phyloP scores from a whole-genome alignment of 306 rosid species.

The Citrullus colocynthis region DNA sequence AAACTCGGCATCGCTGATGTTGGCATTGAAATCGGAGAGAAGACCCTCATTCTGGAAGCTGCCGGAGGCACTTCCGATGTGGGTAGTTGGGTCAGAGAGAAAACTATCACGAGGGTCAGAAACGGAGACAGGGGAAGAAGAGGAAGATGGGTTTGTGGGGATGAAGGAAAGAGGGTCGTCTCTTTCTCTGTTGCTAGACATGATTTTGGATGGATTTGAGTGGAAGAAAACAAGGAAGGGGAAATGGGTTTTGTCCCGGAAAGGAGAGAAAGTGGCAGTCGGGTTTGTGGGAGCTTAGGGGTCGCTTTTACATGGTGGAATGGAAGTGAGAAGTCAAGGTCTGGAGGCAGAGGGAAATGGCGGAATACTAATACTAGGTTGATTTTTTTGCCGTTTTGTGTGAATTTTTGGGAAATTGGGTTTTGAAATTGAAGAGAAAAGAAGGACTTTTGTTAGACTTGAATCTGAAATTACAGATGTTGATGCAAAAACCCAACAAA shows the following conservation, averaged over 20 bases:
- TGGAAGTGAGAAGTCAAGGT: background rate
- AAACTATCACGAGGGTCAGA: conserved; percentile 65
- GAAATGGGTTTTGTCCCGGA: background rate
- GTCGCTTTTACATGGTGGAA: background rate
- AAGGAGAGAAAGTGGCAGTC: background rate
- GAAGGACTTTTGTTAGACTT: background rate
- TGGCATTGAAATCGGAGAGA: conserved; percentile 13
- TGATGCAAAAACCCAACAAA: too few relatives aligned
- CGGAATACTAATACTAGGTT: background rate
- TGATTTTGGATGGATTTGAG: background rate
- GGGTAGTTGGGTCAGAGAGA: conserved; percentile 53
- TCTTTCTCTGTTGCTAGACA: conserved; percentile 49
- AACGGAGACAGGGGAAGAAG: conserved; percentile 69
- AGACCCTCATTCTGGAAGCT: conserved; percentile 80
- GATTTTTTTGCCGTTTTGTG: background rate
- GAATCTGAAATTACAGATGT: too few relatives aligned
- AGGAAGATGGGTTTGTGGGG: conserved; percentile 38
- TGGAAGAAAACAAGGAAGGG: background rate
- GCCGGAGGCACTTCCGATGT: conserved; percentile 54
- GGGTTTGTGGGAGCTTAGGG: background rate
- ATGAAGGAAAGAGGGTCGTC: conserved; percentile 48
- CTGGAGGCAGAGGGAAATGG: background rate
- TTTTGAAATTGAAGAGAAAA: background rate
- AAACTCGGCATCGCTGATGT: conserved; percentile 39
- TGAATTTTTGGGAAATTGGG: background rate